Base-by-base conservation (phyloP, 2,329 filamentous ascomycete species). In the Akanthomyces muscarius region DNA sequence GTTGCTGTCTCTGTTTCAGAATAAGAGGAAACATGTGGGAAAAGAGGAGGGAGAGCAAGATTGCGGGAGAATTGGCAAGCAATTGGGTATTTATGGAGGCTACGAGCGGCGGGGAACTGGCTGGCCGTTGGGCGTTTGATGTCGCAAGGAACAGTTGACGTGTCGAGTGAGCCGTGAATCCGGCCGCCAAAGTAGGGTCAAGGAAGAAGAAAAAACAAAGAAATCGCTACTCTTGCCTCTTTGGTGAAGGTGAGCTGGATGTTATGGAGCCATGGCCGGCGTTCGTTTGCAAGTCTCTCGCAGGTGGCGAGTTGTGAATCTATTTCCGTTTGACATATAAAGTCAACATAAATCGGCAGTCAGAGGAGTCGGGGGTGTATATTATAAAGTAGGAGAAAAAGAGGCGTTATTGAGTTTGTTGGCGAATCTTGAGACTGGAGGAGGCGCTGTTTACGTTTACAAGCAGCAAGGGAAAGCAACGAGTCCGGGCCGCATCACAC, bases 151-250 rank as follows among this genome's bases (percentile, higher is more conserved):
- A n/a, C 18, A 41, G 30, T n/a, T 58, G 28, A 57, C 38, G 42
- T 13, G 47, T 45, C 28, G 14, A 4, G 25, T 18, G 13, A 16
- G 41, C 4, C 1, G 25, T 58, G 30, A 28, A 23, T 47, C 50
- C 16, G 30, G n/a, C 44, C 2, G 28, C 18, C 42, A 48, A 11
- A 8, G 21, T 21, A 21, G 21, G 21, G 21, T 23, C 6, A 5
- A 5, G 38, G 23, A n/a, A 23, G 23, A 4, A 3, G 38, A 44
- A 28, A 10, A 33, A n/a, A n/a, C 2, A 56, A 25, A 56, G 13
- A 21, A 47, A 50, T 59, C 56, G 56, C 56, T 36, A 59, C 45
- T 50, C 5, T 50, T 50, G 30, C 56, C 56, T 50, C 30, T 59
- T 59, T 59, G 21, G 56, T 59, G 16, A 30, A 13, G 45, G n/a